Percentiles rank a stretch among this genome's conserved stretches.
Evolutionary conservation across 257 asterid genomes (phyloP).

Genomic region (Petunia axillaris): DNA sequence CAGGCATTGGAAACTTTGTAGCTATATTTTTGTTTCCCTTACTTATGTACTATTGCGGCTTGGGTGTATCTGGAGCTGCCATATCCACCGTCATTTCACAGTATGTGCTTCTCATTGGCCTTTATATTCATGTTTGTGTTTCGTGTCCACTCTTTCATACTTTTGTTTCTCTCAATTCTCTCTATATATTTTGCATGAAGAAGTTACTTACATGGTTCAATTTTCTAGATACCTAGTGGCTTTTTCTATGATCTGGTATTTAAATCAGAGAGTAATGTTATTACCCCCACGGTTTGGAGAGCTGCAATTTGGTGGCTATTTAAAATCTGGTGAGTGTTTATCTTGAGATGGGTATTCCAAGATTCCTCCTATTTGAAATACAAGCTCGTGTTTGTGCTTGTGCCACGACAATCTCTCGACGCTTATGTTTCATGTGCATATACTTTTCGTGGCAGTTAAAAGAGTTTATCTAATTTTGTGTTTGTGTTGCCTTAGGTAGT

Average conservation of each 20-base stretch:
- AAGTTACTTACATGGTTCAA: constrained; percentile 17
- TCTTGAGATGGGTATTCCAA: constrained; percentile 4
- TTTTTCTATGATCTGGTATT: constrained; percentile 70
- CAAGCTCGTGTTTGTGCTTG: neutral
- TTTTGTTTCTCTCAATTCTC: constrained; percentile 25
- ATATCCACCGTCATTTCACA: constrained; percentile 88
- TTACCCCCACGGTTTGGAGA: constrained; percentile 82
- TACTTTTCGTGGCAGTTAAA: neutral
- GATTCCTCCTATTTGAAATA: constrained; percentile 11
- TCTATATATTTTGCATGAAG: constrained; percentile 20
- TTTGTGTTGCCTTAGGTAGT: constrained; percentile 58
- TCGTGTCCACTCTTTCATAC: constrained; percentile 21
- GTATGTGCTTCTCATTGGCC: constrained; percentile 48
- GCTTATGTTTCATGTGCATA: neutral
- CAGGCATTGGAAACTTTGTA: constrained; percentile 85
- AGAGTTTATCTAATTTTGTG: constrained; percentile 16
- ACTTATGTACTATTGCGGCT: constrained; percentile 57
- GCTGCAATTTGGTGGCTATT: constrained; percentile 78
- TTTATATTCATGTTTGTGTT: constrained; percentile 20
- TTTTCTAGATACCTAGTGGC: constrained; percentile 69
- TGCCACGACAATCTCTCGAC: neutral
- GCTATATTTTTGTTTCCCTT: constrained; percentile 82
- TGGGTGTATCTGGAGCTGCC: constrained; percentile 98
- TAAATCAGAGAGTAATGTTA: constrained; percentile 67
- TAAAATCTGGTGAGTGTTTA: constrained; percentile 73